Conservation (phyloP, 2,329 filamentous ascomycete species). For the Fusarium temperatum region DNA sequence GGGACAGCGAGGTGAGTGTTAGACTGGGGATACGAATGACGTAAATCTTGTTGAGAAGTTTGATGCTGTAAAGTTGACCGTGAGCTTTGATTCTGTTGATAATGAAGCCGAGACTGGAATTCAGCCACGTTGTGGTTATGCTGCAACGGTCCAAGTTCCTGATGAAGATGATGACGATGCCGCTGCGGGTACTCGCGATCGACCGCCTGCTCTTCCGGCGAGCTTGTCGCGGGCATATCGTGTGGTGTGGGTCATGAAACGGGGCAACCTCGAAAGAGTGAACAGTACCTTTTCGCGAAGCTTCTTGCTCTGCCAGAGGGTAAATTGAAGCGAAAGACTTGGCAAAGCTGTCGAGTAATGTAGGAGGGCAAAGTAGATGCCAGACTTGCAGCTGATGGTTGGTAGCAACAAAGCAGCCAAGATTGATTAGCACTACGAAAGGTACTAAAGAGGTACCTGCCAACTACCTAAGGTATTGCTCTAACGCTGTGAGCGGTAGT, state of each 20-base stretch:
- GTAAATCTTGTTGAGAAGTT: not conserved
- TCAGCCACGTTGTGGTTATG: constrained; percentile 16
- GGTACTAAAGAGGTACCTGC: not conserved
- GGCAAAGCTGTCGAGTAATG: constrained; percentile 8
- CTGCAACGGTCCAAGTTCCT: constrained; percentile 27
- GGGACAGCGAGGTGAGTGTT: constrained; percentile 20
- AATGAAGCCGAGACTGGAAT: constrained; percentile 9
- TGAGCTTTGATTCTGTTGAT: constrained; percentile 27
- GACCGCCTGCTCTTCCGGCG: constrained; percentile 34
- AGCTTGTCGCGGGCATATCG: constrained; percentile 39
- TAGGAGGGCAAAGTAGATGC: not conserved
- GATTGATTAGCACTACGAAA: not conserved
- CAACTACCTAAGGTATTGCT: not conserved
- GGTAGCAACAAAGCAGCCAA: not conserved
- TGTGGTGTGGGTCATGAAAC: constrained; percentile 41
- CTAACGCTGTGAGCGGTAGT: not conserved
- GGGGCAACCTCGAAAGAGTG: constrained; percentile 4
- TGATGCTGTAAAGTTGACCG: constrained; percentile 15
- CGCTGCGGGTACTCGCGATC: constrained; percentile 32
- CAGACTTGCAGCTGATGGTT: not conserved
- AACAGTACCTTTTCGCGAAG: constrained; percentile 26
- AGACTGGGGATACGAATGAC: constrained; percentile 9
- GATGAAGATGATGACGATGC: constrained; percentile 24
- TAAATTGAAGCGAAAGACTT: constrained; percentile 28
- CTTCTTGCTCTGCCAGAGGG: constrained; percentile 16